phyloP scores from a whole-genome alignment of 306 rosid species.

The Benincasa hispida region DNA sequence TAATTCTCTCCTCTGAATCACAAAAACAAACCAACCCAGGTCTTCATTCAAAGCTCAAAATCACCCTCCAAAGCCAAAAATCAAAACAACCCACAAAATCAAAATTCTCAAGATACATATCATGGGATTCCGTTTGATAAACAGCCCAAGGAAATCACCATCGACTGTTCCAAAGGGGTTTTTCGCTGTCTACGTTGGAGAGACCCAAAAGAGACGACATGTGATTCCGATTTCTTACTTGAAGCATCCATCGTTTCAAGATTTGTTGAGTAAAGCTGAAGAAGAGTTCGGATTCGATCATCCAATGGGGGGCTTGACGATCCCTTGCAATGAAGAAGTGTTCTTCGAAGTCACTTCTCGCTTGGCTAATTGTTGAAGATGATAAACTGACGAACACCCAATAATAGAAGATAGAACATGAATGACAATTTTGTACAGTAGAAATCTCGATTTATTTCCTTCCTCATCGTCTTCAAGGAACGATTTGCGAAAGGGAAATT shows the following conservation, averaged over 20 bases:
- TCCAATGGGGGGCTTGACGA: constrained; percentile 12
- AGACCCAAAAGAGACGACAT: constrained; percentile 1
- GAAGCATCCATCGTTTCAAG: constrained; percentile 9
- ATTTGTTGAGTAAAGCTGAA: constrained; percentile 8
- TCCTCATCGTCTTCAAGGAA: not conserved
- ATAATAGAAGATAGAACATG: not conserved
- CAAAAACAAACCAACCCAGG: constrained; percentile 5
- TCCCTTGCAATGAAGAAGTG: constrained; percentile 4
- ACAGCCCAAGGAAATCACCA: not conserved
- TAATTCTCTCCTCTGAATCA: not conserved
- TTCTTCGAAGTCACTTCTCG: constrained; percentile 10
- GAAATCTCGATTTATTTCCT: not conserved
- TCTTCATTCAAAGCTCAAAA: not conserved
- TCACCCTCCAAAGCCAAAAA: not conserved
- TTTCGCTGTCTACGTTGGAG: constrained; percentile 10
- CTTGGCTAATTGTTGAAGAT: not conserved
- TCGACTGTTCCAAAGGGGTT: constrained; percentile 6
- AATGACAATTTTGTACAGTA: not conserved
- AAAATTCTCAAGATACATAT: not conserved
- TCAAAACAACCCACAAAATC: not conserved
- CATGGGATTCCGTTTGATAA: constrained; percentile 6
- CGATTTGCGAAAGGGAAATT: not conserved
- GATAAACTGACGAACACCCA: not conserved
- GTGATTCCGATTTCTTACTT: constrained; percentile 7
- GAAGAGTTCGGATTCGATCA: constrained; percentile 11